phyloP scores from a whole-genome alignment of 805 yeast species.

The Candida manassasensis region DNA sequence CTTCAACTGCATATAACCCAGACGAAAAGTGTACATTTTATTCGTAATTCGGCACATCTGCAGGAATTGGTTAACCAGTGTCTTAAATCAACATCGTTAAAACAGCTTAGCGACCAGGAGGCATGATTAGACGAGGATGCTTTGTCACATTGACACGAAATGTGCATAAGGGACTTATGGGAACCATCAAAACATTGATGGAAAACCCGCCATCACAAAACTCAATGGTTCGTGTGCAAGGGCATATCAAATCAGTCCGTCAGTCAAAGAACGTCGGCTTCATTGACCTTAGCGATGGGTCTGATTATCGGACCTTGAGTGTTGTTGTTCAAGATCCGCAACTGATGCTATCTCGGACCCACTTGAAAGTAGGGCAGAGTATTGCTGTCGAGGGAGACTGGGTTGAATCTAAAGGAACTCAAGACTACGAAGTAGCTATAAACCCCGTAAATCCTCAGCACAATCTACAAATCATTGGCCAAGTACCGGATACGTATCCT shows the following conservation, averaged over 20 bases:
- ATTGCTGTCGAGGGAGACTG: conserved; percentile 30
- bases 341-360: conserved; percentile 17
- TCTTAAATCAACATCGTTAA: too few relatives aligned
- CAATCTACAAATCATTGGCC: conserved; percentile 50
- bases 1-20: background rate
- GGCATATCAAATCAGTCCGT: conserved; percentile 66
- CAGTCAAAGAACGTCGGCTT: conserved; percentile 73
- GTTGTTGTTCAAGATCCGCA: conserved; percentile 36
- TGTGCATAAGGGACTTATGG: conserved; percentile 10
- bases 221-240: conserved; percentile 47
- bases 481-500: conserved; percentile 63
- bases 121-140: too few relatives aligned
- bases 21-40: background rate
- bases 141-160: too few relatives aligned
- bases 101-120: too few relatives aligned
- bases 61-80: too few relatives aligned
- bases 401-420: conserved; percentile 28
- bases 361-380: conserved; percentile 47
- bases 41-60: background rate
- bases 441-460: conserved; percentile 23
- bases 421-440: conserved; percentile 27
- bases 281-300: conserved; percentile 77
- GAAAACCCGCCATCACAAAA: conserved; percentile 30
- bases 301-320: conserved; percentile 49
- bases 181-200: conserved; percentile 24